Base-by-base conservation (phyloP, 352 stramenopile species). In the Elongisporangium prolatum region DNA sequence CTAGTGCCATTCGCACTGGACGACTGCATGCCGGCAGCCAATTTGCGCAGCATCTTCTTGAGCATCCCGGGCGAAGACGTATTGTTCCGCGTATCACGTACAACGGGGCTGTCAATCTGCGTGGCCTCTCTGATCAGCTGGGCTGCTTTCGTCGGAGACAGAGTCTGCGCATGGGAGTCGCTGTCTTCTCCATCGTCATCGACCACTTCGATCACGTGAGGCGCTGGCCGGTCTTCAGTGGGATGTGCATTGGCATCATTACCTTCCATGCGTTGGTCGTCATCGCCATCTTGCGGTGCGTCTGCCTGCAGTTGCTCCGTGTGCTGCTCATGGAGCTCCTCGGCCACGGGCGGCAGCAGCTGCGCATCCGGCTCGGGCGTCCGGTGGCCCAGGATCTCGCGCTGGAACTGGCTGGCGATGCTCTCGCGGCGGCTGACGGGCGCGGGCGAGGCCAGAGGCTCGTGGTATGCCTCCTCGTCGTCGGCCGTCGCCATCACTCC, bases 331-430 rank as follows among this genome's bases (percentile, higher is more conserved):
- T 38, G 28, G 9, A 44, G 34, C 34, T 44, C 10, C 34, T 44
- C 34, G 34, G 34, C 34, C 34, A 44, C 34, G 34, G 34, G 34
- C 34, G 34, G 34, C 34, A 44, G 34, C 34, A 44, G 34, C 34
- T 44, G 34, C 34, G 34, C 11, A 13, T 37, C 1, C 8, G 21
- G 20, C 18, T 57, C 3, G 11, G 18, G 22, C 2, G 54, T 56
- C 6, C 60, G 48, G 18, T 77, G 65, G 48, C 68, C 66, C 52
- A 89, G 61, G 25, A 91, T 83, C 67, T 88, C 76, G 38, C 76
- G 76, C 72, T 88, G 80, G 48, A 88, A 65, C 60, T 82, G 72
- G 50, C 70, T 77, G 8, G 74, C 79, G 58, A 88, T 72, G 24
- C 70, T 86, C 21, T 86, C 80, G 37, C 64, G 52, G 16, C 62